Base-by-base conservation (phyloP, 495 filamentous ascomycete genomes). In the Hypoxylon crocopeplum region DNA sequence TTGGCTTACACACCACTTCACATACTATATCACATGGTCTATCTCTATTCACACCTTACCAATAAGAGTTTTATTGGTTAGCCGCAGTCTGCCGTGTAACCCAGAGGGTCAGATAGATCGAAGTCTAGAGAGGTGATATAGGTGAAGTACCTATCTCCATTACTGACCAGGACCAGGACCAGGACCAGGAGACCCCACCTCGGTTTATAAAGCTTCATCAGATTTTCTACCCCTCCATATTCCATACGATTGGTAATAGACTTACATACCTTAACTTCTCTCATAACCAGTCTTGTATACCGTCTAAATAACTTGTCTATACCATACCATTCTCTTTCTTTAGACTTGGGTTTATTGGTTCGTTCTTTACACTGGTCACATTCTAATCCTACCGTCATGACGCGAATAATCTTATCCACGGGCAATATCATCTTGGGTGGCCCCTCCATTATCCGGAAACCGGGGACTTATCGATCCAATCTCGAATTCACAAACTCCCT, bases 401-500 rank as follows among this genome's bases (percentile, higher is more conserved):
- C 85, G 77, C 90, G 90, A 78, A 80, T 97, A 73, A 86, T 96
- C 37, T 85, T 97, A 51, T 95, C 91, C 27, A 96, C 92, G 39
- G 92, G 90, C 54, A 97, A 97, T 79, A 86, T 97, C 64, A 89
- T 96, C 77, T 84, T 82, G 50, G 85, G 81, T 56, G 86, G 88
- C 30, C 86, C 88, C 62, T 90, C 91, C 41, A 87, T 94, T 62
- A 88, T 96, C 61, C 86, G 90, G 29, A 90, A 87, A 52, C 83
- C 86, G 24, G 78, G 85, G 39, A 82, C 80, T 19, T 83, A 88
- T 64, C 89, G 90, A 69, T 94, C 91, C 38, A 96, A 95, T 71
- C 82, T 92, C 61, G 93, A 97, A 69, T 81, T 97, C 59, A 88
- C 88, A 56, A 89, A 88, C 69, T 89, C 90, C n/a, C 81, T 97